A percentile compares a stretch with the other conserved stretches of the same genome.
phyloP scores from a whole-genome alignment of 192 early-diverging fungal genomes.

The Umbelopsis ramanniana region DNA sequence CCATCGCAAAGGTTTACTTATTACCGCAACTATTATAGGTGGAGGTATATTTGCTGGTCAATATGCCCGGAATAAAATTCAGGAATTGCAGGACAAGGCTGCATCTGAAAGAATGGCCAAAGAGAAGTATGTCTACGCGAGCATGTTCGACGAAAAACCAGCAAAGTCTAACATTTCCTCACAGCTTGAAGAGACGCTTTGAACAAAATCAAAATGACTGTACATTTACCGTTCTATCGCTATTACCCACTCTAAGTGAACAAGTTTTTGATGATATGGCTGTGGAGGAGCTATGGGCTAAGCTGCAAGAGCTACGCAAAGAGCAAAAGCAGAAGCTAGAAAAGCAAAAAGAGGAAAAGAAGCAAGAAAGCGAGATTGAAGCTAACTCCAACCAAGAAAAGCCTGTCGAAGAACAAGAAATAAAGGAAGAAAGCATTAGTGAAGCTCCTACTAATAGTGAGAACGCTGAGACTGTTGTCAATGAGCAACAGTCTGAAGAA shows the following conservation, averaged over 20 bases:
- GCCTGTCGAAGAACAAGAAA: constrained; percentile 12
- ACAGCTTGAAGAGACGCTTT: constrained; percentile 85
- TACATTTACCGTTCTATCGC: constrained; percentile 79
- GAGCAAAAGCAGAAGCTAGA: constrained; percentile 32
- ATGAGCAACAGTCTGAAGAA: background rate
- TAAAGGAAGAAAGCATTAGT: background rate
- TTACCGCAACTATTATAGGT: constrained; percentile 71
- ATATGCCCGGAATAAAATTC: constrained; percentile 72
- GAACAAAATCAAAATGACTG: constrained; percentile 96
- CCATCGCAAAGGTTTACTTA: constrained; percentile 65
- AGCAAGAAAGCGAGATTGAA: constrained; percentile 22
- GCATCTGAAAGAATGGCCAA: constrained; percentile 69
- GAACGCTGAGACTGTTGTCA: background rate
- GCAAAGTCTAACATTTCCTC: constrained; percentile 3
- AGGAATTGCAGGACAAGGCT: constrained; percentile 71
- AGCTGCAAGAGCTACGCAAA: constrained; percentile 61
- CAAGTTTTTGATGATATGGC: constrained; percentile 78
- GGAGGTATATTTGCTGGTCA: constrained; percentile 75
- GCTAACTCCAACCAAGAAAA: background rate
- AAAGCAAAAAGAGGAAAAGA: constrained; percentile 12
- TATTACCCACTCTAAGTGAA: constrained; percentile 81
- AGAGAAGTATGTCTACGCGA: constrained; percentile 69
- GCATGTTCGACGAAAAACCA: background rate
- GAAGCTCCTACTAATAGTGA: background rate
- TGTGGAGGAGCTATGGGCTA: constrained; percentile 74